Conservation (phyloP, 441 rosid species). For the Gossypium lobatum region DNA sequence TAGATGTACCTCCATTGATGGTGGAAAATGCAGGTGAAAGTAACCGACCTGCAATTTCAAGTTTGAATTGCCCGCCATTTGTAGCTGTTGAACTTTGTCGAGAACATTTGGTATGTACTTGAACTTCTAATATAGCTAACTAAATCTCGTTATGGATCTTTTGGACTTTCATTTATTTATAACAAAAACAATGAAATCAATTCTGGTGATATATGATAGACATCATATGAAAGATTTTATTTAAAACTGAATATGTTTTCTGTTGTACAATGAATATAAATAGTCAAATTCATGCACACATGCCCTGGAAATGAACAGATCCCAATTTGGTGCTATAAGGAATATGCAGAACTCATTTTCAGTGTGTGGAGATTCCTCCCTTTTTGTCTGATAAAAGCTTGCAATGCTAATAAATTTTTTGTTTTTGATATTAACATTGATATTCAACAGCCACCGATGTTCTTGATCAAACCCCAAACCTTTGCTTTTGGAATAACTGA, state of each 20-base stretch:
- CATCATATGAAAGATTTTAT: not conserved
- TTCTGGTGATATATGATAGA: not conserved
- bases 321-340: not conserved
- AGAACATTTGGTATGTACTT: slow-evolving; percentile 63
- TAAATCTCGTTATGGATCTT: not conserved
- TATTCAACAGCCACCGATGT: not conserved
- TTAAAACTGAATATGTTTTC: not conserved
- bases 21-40: slow-evolving; percentile 54
- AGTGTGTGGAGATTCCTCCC: not conserved
- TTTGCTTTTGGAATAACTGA: not conserved
- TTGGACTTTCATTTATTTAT: not conserved
- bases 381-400: not conserved
- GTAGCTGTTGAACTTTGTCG: slow-evolving; percentile 82
- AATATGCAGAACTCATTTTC: not conserved
- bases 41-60: slow-evolving; percentile 49
- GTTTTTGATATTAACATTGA: not conserved
- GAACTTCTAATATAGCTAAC: not conserved
- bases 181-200: not conserved
- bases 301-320: not conserved
- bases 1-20: slow-evolving; percentile 52
- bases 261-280: not conserved
- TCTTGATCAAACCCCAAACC: not conserved
- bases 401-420: not conserved
- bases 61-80: slow-evolving; percentile 60
- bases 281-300: not conserved